These are phyloP conservation scores for Gorgonomyces haynaldii DNA, from an alignment of 192 early-diverging fungal species.

Conservation along the genomic window DNA sequence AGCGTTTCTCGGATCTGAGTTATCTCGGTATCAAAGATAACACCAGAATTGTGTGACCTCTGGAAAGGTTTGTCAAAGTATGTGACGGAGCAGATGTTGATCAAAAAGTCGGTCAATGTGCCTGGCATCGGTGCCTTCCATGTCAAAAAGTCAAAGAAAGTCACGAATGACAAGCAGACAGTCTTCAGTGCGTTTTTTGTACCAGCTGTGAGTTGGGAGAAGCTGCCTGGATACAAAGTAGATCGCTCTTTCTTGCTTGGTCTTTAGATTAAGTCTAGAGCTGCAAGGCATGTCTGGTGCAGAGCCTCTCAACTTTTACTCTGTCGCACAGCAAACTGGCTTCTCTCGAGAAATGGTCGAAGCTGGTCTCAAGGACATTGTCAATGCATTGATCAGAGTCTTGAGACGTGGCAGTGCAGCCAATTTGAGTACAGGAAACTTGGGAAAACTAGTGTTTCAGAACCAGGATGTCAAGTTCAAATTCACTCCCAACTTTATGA, in stretches of 20 bases:
- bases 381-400: slow-evolving; percentile 25
- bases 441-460: slow-evolving; percentile 28
- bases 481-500: slow-evolving; percentile 5
- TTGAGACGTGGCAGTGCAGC: slow-evolving; percentile 19
- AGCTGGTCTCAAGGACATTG: slow-evolving; percentile 32
- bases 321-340: slow-evolving; percentile 17
- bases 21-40: slow-evolving; percentile 12
- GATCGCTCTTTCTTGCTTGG: neutral
- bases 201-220: slow-evolving; percentile 29
- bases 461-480: slow-evolving; percentile 22
- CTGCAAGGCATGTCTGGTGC: slow-evolving; percentile 12
- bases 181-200: slow-evolving; percentile 16
- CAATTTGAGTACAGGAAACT: slow-evolving; percentile 12
- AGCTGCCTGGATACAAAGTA: slow-evolving; percentile 26
- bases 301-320: slow-evolving; percentile 32
- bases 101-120: slow-evolving; percentile 24
- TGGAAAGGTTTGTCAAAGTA: slow-evolving; percentile 24
- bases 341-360: slow-evolving; percentile 30
- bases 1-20: slow-evolving; percentile 26
- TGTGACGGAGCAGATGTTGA: slow-evolving; percentile 11
- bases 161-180: slow-evolving; percentile 8
- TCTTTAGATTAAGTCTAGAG: neutral
- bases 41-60: slow-evolving; percentile 19
- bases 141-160: slow-evolving; percentile 13
- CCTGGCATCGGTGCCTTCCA: slow-evolving; percentile 32